Base-by-base conservation (phyloP, 352 stramenopile species). In the Plasmopara muralis region DNA sequence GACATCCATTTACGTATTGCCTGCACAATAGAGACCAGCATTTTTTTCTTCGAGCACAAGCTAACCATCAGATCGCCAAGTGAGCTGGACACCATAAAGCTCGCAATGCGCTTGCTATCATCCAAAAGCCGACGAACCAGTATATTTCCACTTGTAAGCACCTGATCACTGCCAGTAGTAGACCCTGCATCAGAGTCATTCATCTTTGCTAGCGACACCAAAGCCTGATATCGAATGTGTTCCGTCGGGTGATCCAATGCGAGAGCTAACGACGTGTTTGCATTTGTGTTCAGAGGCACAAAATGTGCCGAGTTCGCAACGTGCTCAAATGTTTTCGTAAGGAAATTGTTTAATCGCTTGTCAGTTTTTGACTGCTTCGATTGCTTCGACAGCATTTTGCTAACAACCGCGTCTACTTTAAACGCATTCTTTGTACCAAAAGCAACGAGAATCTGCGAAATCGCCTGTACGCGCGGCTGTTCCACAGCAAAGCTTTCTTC, bases 251-350 rank as follows among this genome's bases (percentile, higher is more conserved):
- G 82, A 52, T 94, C 84, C 13, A 94, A 56, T 10, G 84, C 81
- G 5, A 92, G 64, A 5, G 82, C 70, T 6, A 94, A 52, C 6
- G 82, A 91, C 28, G 79, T 92, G 50, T 72, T 83, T n/a, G 75
- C 75, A 43, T 86, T 70, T 5, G 64, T 68, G 29, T 58, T 66
- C 1, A 71, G 77, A 10, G 78, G 77, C 46, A 92, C 53, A 58
- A 89, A 92, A 51, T 88, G 78, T 8, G 82, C 76, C 45, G 82
- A 89, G 55, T 89, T 87, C 4, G 82, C 66, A 7, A 92, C 65
- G 35, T 77, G 76, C 15, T 74, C 60, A 53, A 92, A 89, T 25
- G 82, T 89, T 25, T 68, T 64, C 15, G 70, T 66, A 10, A 92
- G 33, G 51, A 92, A 92, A 50, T 61, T 56, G 52, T 69, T 70